Base-by-base conservation (phyloP, 2,329 filamentous ascomycete genomes). In the Aspergillus sojae region DNA sequence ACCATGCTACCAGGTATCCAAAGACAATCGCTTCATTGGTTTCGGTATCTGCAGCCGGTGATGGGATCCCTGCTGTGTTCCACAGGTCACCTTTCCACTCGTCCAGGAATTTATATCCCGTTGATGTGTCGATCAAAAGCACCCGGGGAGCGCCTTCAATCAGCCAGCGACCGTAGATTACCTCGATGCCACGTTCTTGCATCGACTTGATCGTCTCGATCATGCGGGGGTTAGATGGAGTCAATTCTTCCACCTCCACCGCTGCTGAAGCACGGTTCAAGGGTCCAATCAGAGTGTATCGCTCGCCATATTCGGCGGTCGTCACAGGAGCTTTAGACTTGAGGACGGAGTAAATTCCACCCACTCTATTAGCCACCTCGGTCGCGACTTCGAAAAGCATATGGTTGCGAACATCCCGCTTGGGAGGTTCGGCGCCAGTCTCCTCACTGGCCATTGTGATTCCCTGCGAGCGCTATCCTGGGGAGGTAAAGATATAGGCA, bases 271-370 rank as follows among this genome's bases (percentile, higher is more conserved):
- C 87, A 77, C 91, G 90, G 81, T 98, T 97, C 77, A 96, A 89
- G 63, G 95, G 95, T 2, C 95, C 95, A 77, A 99, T 94, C 69
- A 98, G 87, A 32, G 93, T 96, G 81, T 99, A 99, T 70, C 93
- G 89, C 64, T 97, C 93, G 80, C 95, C 95, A 95, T 98, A 99
- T 80, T 99, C 95, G 65, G 93, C 93, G 0, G 94, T 97, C 50
- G 95, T 98, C 66, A 98, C 95, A 57, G 95, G 94, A 43, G 95
- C 94, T 81, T 99, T 99, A 66, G 95, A 99, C 81, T 99, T 99
- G 81, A 99, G 89, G 69, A 99, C 95, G 19, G 94, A 98, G 85
- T 99, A 99, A 82, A 99, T 99, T 73, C 95, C 95, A 75, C 95
- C 95, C 66, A 99, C 95, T 86, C 95, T 89, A 85, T 98, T 96